phyloP scores from a whole-genome alignment of 2,329 filamentous ascomycete species.

The Aspergillus carbonarius region DNA sequence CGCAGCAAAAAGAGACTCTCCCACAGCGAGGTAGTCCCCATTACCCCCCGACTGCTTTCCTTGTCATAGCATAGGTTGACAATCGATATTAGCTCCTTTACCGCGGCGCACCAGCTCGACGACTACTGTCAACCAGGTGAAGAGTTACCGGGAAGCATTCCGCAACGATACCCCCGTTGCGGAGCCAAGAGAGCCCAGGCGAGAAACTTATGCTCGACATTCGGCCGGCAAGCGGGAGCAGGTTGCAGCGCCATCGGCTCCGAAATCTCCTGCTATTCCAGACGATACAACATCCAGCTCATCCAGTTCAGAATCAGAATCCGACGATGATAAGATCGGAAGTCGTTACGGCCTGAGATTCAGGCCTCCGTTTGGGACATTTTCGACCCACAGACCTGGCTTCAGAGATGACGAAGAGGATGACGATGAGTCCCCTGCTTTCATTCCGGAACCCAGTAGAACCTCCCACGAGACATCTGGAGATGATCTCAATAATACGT shows the following conservation, averaged over 20 bases:
- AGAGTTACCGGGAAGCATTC: slow-evolving; percentile 22
- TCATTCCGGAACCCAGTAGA: slow-evolving; percentile 35
- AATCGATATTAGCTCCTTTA: slow-evolving; percentile 12
- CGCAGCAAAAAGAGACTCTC: slow-evolving; percentile 34
- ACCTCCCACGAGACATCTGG: slow-evolving; percentile 21
- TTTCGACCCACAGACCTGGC: slow-evolving; percentile 36
- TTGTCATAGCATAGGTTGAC: not conserved
- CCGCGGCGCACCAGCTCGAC: slow-evolving; percentile 32
- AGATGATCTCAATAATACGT: slow-evolving; percentile 43
- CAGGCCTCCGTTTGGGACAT: slow-evolving; percentile 41
- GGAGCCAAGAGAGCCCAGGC: slow-evolving; percentile 25
- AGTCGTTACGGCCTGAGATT: slow-evolving; percentile 29
- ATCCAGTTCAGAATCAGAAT: slow-evolving; percentile 30
- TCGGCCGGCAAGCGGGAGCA: slow-evolving; percentile 28
- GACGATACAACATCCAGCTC: slow-evolving; percentile 35
- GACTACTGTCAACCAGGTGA: slow-evolving; percentile 32
- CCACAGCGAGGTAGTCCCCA: slow-evolving; percentile 28
- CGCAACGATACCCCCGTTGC: slow-evolving; percentile 26
- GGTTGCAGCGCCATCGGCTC: slow-evolving; percentile 18
- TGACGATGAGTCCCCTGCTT: slow-evolving; percentile 48
- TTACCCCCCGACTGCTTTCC: not conserved
- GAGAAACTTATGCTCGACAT: slow-evolving; percentile 23
- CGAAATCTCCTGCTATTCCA: slow-evolving; percentile 35
- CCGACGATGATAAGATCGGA: slow-evolving; percentile 29
- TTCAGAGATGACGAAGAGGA: slow-evolving; percentile 42